phyloP scores from a whole-genome alignment of 2,329 filamentous ascomycete species.

The Fusarium albidum region DNA sequence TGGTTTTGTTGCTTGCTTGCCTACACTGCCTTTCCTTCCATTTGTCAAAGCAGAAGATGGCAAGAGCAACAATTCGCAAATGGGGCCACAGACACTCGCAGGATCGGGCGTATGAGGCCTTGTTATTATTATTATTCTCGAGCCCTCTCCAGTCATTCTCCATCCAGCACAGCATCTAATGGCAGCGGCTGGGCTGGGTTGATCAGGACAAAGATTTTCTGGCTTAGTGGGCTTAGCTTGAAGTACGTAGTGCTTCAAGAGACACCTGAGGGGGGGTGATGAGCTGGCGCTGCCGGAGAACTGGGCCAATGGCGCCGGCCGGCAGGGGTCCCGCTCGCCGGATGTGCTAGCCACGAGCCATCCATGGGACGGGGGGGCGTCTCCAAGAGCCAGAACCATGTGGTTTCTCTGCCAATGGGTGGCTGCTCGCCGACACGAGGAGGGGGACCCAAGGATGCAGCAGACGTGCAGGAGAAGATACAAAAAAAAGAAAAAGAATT shows the following conservation, averaged over 20 bases:
- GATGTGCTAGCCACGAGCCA: slow-evolving; percentile 29
- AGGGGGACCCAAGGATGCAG: slow-evolving; percentile 6
- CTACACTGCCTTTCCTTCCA: no score
- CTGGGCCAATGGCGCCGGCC: slow-evolving; percentile 46
- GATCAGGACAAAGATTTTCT: slow-evolving; percentile 26
- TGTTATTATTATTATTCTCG: no score
- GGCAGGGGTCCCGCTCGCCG: slow-evolving; percentile 38
- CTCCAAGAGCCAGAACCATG: neutral
- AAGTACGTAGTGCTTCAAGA: slow-evolving; percentile 6
- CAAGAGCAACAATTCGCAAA: no score
- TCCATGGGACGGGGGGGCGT: neutral
- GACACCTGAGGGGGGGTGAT: slow-evolving; percentile 47
- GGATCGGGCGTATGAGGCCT: no score
- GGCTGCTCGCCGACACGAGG: slow-evolving; percentile 24
- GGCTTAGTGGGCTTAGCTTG: slow-evolving; percentile 20
- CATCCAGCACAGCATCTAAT: no score
- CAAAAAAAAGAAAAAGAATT: neutral
- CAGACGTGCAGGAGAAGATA: slow-evolving; percentile 21
- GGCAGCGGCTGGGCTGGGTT: neutral
- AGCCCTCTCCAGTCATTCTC: no score
- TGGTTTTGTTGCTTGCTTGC: slow-evolving; percentile 8
- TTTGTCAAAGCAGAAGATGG: no score
- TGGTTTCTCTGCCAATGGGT: slow-evolving; percentile 35
- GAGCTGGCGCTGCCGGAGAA: slow-evolving; percentile 50
- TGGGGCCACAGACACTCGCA: no score